Evolutionary conservation across 768 basidiomycete species (phyloP).

Genomic region (Trametes villosa): DNA sequence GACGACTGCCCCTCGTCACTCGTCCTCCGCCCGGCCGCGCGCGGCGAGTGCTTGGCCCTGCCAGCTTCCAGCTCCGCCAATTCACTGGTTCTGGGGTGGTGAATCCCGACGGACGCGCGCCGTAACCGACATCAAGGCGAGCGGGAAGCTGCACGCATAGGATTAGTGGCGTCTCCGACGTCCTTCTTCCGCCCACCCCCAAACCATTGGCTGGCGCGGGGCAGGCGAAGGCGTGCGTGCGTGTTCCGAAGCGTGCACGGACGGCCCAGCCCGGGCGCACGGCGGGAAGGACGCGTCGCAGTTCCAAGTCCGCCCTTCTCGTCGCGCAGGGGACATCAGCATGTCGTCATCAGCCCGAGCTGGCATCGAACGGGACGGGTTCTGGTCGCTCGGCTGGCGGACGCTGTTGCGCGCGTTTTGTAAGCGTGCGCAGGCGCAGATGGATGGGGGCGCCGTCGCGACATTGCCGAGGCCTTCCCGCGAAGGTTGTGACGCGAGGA

Average conservation of each 20-base stretch:
- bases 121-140: constrained; percentile 4
- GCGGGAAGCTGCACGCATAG: not conserved
- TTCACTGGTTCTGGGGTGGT: constrained; percentile 15
- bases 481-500: constrained; percentile 18
- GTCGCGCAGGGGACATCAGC: constrained; percentile 15
- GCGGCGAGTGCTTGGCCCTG: no score
- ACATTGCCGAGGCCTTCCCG: constrained; percentile 17
- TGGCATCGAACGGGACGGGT: not conserved
- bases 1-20: no score
- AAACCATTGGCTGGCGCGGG: no score
- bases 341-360: constrained; percentile 1
- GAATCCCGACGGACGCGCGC: not conserved
- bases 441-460: not conserved
- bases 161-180: not conserved
- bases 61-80: not conserved
- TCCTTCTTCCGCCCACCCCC: not conserved
- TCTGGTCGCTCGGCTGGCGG: constrained; percentile 10
- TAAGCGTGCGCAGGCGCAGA: not conserved
- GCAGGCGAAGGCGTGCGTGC: no score
- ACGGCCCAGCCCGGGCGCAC: no score
- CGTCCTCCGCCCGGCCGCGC: no score
- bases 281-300: not conserved
- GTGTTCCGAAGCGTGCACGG: no score
- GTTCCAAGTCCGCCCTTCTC: not conserved
- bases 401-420: not conserved